phyloP scores from a whole-genome alignment of 805 yeast genomes.

The Metschnikowia peoriensis region DNA sequence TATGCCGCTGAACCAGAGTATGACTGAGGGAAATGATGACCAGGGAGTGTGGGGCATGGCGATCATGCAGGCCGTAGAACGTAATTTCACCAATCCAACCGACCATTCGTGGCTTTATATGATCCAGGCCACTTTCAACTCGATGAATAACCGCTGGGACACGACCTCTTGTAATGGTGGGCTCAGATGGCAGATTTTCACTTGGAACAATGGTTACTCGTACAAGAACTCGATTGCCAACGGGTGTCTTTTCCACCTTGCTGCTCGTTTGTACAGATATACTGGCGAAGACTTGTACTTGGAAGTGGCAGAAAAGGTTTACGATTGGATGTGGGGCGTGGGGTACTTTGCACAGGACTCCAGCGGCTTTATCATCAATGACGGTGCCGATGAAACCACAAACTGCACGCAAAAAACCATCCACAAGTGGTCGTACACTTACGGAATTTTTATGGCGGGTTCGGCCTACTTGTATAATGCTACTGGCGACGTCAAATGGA shows the following conservation, averaged over 20 bases:
- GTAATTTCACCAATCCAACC: conserved; percentile 34
- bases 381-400: conserved; percentile 41
- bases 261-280: conserved; percentile 44
- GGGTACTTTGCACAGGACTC: conserved; percentile 17
- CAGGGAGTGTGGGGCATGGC: conserved; percentile 54
- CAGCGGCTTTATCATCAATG: conserved; percentile 42
- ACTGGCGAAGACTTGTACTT: conserved; percentile 39
- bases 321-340: conserved; percentile 44
- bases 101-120: conserved; percentile 40
- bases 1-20: conserved; percentile 45
- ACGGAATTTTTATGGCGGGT: conserved; percentile 66
- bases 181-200: conserved; percentile 48
- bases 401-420: conserved; percentile 51
- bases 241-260: conserved; percentile 45
- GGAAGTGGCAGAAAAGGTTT: conserved; percentile 42
- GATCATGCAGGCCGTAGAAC: conserved; percentile 46
- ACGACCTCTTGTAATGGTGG: conserved; percentile 38
- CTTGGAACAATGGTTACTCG: conserved; percentile 47
- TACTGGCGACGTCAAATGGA: conserved; percentile 50
- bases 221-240: conserved; percentile 46
- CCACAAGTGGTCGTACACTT: conserved; percentile 67
- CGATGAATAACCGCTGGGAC: conserved; percentile 48
- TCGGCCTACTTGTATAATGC: conserved; percentile 66
- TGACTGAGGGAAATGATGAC: conserved; percentile 51
- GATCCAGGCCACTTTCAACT: conserved; percentile 43